Evolutionary conservation across 2,329 filamentous ascomycete species (phyloP).

Genomic region (Curvularia eragrostidis): DNA sequence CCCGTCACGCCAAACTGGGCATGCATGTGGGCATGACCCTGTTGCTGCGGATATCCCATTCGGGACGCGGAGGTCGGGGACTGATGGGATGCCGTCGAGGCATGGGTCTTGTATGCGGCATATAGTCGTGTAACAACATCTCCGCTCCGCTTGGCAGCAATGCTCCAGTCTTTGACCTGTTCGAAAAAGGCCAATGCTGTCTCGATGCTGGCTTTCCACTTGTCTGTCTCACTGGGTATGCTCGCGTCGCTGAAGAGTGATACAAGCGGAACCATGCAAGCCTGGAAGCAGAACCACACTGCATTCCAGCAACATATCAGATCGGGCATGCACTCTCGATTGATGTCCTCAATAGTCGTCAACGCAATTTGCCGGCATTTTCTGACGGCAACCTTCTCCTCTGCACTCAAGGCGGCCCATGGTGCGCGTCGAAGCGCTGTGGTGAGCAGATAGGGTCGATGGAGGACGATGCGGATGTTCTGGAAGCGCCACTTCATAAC

Average conservation of each 20-base stretch:
- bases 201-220: conserved; percentile 53
- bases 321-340: conserved; percentile 72
- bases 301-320: conserved; percentile 83
- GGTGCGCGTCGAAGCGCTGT: conserved; percentile 63
- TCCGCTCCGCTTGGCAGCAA: conserved; percentile 53
- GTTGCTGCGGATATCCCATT: conserved; percentile 15
- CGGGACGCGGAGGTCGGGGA: conserved; percentile 22
- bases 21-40: conserved; percentile 16
- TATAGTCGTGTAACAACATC: conserved; percentile 54
- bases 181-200: conserved; percentile 53
- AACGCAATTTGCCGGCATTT: conserved; percentile 73
- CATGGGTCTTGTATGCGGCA: conserved; percentile 49
- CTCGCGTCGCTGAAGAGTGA: conserved; percentile 72
- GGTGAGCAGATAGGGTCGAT: conserved; percentile 73
- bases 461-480: conserved; percentile 77
- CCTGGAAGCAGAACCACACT: conserved; percentile 82
- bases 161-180: conserved; percentile 53
- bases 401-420: conserved; percentile 60
- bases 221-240: conserved; percentile 49
- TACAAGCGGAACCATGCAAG: conserved; percentile 78
- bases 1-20: conserved; percentile 23
- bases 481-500: conserved; percentile 86
- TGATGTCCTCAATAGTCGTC: conserved; percentile 75
- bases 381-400: conserved; percentile 72
- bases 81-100: conserved; percentile 22